Percentiles rank a stretch among this genome's conserved stretches.
Evolutionary conservation across 2,329 filamentous ascomycete genomes (phyloP).

Genomic region (Claviceps africana): DNA sequence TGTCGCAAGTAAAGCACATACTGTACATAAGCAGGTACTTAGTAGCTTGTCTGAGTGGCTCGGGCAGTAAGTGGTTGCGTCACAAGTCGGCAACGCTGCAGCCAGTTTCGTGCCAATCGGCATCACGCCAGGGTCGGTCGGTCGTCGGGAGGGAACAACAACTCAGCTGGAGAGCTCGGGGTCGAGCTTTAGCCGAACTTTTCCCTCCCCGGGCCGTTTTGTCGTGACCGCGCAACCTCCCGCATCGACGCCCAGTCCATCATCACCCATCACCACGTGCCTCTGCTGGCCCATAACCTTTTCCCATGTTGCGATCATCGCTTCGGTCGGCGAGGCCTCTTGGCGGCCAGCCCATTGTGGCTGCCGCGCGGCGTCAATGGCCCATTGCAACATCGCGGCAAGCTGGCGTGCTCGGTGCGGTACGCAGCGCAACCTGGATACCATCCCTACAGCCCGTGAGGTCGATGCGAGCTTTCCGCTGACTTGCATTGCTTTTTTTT

Average conservation of each 20-base stretch:
- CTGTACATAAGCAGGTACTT: no score
- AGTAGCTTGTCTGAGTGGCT: neutral
- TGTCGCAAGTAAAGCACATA: no score
- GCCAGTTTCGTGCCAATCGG: constrained; percentile 17
- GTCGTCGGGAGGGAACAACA: no score
- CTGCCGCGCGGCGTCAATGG: constrained; percentile 45
- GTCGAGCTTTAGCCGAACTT: constrained; percentile 27
- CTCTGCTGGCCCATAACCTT: constrained; percentile 31
- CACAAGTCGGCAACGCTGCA: constrained; percentile 15
- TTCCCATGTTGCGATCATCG: constrained; percentile 56
- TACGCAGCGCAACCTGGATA: constrained; percentile 14
- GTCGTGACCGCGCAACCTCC: constrained; percentile 18
- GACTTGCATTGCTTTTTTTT: neutral
- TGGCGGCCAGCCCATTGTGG: constrained; percentile 38
- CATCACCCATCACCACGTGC: constrained; percentile 19
- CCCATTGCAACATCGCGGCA: constrained; percentile 25
- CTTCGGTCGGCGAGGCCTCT: constrained; percentile 49
- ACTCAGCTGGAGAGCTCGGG: neutral
- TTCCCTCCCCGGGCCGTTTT: constrained; percentile 28
- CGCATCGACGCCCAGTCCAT: constrained; percentile 6
- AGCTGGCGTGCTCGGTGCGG: constrained; percentile 17
- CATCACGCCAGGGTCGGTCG: neutral
- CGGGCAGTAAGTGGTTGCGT: constrained; percentile 12
- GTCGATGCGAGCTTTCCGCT: neutral
- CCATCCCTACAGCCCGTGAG: neutral